Evolutionary conservation across 2,329 filamentous ascomycete genomes (phyloP).

Genomic region (Fusarium temperatum): DNA sequence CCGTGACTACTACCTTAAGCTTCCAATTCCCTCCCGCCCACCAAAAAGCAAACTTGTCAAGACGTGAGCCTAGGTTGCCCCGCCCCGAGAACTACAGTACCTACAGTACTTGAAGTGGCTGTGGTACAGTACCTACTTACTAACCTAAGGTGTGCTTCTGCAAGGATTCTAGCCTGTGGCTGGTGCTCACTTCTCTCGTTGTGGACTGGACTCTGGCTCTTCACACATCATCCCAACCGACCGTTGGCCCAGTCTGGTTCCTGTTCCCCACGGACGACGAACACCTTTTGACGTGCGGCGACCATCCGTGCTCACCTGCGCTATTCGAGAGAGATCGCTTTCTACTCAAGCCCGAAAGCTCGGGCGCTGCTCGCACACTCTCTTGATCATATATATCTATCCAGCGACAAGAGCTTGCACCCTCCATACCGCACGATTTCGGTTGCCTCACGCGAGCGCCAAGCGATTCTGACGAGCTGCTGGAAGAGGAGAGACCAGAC

Average conservation of each 20-base stretch:
- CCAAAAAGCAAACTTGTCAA: slow-evolving; percentile 18
- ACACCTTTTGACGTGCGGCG: slow-evolving; percentile 41
- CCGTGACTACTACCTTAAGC: not conserved
- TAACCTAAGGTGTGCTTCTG: not conserved
- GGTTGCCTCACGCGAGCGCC: slow-evolving; percentile 42
- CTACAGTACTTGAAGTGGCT: slow-evolving; percentile 16
- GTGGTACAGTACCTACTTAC: not conserved
- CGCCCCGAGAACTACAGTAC: slow-evolving; percentile 10
- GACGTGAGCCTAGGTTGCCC: slow-evolving; percentile 33
- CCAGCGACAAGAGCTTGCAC: slow-evolving; percentile 10
- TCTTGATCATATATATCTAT: slow-evolving; percentile 20
- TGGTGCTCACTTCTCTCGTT: slow-evolving; percentile 20
- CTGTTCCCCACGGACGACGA: slow-evolving; percentile 33
- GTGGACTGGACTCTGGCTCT: slow-evolving; percentile 18
- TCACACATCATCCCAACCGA: slow-evolving; percentile 23
- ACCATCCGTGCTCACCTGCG: slow-evolving; percentile 39
- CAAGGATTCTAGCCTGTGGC: slow-evolving; percentile 34
- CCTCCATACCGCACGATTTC: slow-evolving; percentile 11
- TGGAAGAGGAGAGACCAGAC: slow-evolving; percentile 33
- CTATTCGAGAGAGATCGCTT: slow-evolving; percentile 40
- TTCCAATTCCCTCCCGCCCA: not conserved
- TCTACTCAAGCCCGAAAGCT: slow-evolving; percentile 38
- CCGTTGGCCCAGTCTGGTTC: slow-evolving; percentile 31
- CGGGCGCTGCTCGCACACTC: slow-evolving; percentile 36
- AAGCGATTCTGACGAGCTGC: slow-evolving; percentile 32